Base-by-base conservation (phyloP, 768 basidiomycete species). In the Leccinellum luteum region DNA sequence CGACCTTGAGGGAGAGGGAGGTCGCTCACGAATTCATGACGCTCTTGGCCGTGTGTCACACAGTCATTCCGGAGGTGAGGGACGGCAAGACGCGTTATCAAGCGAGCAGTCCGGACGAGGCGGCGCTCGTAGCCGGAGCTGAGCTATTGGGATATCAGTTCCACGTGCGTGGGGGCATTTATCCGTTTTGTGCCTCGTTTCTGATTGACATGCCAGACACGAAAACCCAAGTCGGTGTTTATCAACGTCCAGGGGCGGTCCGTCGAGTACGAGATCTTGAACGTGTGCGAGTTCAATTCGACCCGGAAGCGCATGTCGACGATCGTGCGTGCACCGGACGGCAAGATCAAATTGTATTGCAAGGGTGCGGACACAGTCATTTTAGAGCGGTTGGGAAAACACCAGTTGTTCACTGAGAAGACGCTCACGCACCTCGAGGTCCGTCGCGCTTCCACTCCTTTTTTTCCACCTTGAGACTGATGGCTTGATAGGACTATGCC, bases 351-450 rank as follows among this genome's bases (percentile, higher is more conserved):
- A 74, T 70, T 99, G 9, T 98, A 92, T 68, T 94, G 90, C 59
- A 99, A 99, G 72, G 97, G 97, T 27, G 97, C 97, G 1, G 97
- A 99, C 70, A 98, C 94, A 2, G 97, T 98, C 65, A 98, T 99
- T 65, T 75, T 96, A 57, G 96, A 98, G 70, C 84, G 97, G 17
- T 72, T 99, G n/a, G 86, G 85, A 65, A 88, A 88, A 68, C 84
- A 88, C 57, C 94, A 97, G 67, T 78, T 84, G 0, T 94, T 84
- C 64, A 89, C 86, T 0, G 96, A 98, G 66, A 84, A 85, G 66
- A 98, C 97, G 0, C 67, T 96, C 31, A 76, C 80, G 2, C 96
- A 98, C 74, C 86, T 98, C 19, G 97, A 99, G 79, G 94, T 93
- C 57, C 35, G 74, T 72, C 12, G 3, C 6, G 12, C 15, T 32